Percentiles rank a stretch among this genome's conserved stretches.
These are phyloP conservation scores for Suillus spraguei DNA, from an alignment of 768 basidiomycete genomes.

Conservation along the genomic window DNA sequence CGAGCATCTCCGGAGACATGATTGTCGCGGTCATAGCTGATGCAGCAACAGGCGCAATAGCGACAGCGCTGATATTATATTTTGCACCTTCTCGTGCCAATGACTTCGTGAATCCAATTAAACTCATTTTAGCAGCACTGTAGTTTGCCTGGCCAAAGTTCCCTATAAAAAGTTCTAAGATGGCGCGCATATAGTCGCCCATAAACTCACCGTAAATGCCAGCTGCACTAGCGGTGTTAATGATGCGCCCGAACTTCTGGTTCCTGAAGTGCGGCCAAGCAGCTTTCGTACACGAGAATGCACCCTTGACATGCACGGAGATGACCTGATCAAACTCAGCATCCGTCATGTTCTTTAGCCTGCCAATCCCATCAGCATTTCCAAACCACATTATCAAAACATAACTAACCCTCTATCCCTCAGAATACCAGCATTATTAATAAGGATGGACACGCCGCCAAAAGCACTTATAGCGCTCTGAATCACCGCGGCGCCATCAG, in stretches of 20 bases:
- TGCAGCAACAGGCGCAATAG: conserved; percentile 95
- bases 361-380: conserved; percentile 28
- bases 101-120: conserved; percentile 91
- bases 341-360: conserved; percentile 98
- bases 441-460: conserved; percentile 81
- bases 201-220: conserved; percentile 77
- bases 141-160: conserved; percentile 99
- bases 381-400: not conserved
- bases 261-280: conserved; percentile 96
- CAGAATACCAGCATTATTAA: conserved; percentile 96
- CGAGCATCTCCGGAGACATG: conserved; percentile 93
- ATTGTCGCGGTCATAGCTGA: conserved; percentile 95
- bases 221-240: conserved; percentile 95
- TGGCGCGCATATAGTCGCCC: not conserved
- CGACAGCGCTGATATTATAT: conserved; percentile 84
- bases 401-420: conserved; percentile 70
- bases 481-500: conserved; percentile 86
- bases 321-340: conserved; percentile 90
- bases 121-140: conserved; percentile 96
- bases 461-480: conserved; percentile 84
- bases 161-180: conserved; percentile 42
- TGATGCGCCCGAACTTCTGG: conserved; percentile 91
- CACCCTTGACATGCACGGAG: conserved; percentile 92
- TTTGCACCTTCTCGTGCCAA: conserved; percentile 91
- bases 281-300: conserved; percentile 90